Conservation (phyloP, 108 stramenopile genomes). For the Discostella pseudostelligera region DNA sequence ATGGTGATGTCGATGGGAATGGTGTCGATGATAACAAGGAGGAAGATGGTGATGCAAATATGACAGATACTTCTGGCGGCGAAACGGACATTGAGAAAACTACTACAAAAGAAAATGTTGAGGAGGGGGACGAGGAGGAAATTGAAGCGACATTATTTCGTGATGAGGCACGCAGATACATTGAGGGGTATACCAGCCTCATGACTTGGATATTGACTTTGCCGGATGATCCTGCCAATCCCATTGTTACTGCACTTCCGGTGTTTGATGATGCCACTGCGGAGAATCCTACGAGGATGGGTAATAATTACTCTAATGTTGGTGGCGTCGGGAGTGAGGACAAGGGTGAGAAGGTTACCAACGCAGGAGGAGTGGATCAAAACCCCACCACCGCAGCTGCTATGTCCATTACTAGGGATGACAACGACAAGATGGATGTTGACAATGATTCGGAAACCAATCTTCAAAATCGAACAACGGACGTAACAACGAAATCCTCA, state of each 20-base stretch:
- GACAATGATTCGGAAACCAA: neutral
- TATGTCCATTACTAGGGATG: neutral
- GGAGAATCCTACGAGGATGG: neutral
- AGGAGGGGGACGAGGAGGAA: constrained; percentile 4
- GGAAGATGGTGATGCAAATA: neutral
- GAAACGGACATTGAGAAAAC: neutral
- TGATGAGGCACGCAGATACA: constrained; percentile 73
- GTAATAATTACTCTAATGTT: constrained; percentile 1
- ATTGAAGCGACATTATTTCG: constrained; percentile 13
- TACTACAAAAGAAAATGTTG: neutral
- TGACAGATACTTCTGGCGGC: constrained; percentile 5
- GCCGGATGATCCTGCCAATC: constrained; percentile 76
- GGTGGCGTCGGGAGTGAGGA: neutral
- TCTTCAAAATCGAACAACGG: too few species aligned
- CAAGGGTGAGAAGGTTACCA: neutral
- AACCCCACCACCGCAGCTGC: neutral
- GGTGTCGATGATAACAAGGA: constrained; percentile 30
- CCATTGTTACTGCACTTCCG: constrained; percentile 31
- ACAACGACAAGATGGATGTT: neutral
- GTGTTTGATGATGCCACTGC: constrained; percentile 1
- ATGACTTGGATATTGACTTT: constrained; percentile 82
- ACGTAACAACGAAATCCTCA: neutral
- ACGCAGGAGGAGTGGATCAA: constrained; percentile 1
- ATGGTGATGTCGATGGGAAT: constrained; percentile 2
- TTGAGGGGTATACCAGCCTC: constrained; percentile 73